Base-by-base conservation (phyloP, 73 alveolate genomes). In the Uronychia setigera region DNA sequence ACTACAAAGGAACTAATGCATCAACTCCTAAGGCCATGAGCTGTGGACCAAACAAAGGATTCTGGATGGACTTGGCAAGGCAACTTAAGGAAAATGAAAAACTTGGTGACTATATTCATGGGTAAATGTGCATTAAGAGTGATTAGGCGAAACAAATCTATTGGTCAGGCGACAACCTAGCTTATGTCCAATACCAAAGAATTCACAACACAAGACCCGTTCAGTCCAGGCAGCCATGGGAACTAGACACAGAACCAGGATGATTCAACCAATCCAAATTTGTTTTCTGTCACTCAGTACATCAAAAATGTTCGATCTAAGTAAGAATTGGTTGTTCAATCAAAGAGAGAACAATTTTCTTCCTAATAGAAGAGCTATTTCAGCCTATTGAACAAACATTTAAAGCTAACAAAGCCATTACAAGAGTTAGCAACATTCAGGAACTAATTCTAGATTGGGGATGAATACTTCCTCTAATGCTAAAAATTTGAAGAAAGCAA, bases 1-100 rank as follows among this genome's bases (percentile, higher is more conserved):
- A n/a, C n/a, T n/a, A n/a, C n/a, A n/a, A n/a, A n/a, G n/a, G n/a
- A n/a, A n/a, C 67, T 19, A 46, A 46, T 11, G 67, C 19, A 11
- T 46, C 67, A 19, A 11, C 19, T 46, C 67, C 67, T 11, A 46
- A 46, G 5, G 67, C 67, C 67, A 5, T 11, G 67, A 46, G 67
- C 19, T 46, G 19, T 19, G 67, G n/a, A 11, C 67, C 67, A 5
- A 46, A 19, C 67, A 46, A 46, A 46, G 19, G n/a, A 5, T 11
- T 46, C 67, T 46, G 67, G 67, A 46, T 46, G 67, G 67, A 46
- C 67, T 46, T 46, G 67, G 67, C 67, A 46, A 46, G 67, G 67
- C 67, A 46, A 19, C 67, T 46, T 5, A 46, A 46, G 67, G 67
- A 46, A 19, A 46, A 46, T 46, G 67, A 46, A 46, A 46, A 46